Conservation (phyloP, 2,329 filamentous ascomycete species). For the Lecanosticta acicola region DNA sequence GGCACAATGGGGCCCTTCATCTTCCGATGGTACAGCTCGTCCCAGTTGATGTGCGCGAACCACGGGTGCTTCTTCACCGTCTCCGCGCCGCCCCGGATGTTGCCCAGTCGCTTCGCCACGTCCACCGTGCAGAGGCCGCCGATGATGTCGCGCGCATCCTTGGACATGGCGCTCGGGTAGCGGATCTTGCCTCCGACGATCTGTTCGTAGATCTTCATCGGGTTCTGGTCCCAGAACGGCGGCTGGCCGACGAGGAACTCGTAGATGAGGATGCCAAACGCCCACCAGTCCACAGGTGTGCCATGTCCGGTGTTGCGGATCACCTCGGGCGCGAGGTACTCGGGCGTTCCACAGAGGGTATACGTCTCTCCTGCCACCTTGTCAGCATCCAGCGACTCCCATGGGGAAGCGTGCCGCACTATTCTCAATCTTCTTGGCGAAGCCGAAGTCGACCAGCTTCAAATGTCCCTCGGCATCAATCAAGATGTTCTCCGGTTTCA, state of each 20-base stretch:
- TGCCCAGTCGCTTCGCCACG: conserved; percentile 88
- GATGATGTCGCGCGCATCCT: conserved; percentile 68
- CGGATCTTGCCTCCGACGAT: conserved; percentile 73
- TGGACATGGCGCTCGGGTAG: conserved; percentile 64
- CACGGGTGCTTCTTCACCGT: conserved; percentile 90
- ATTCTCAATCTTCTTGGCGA: conserved; percentile 70
- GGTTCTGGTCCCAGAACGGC: conserved; percentile 81
- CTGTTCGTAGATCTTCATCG: conserved; percentile 78
- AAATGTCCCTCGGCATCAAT: conserved; percentile 73
- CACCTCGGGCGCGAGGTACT: conserved; percentile 79
- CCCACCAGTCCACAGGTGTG: conserved; percentile 80
- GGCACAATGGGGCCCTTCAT: conserved; percentile 67
- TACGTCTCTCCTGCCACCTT: conserved; percentile 60
- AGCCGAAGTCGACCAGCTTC: conserved; percentile 79
- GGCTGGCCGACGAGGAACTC: conserved; percentile 81
- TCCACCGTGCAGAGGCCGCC: conserved; percentile 71
- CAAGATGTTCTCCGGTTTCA: conserved; percentile 78
- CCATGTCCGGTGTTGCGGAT: conserved; percentile 74
- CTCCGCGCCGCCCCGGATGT: conserved; percentile 80
- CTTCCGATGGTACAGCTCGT: conserved; percentile 60
- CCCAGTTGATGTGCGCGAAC: conserved; percentile 69
- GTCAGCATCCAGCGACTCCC: conserved; percentile 13
- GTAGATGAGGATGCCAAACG: conserved; percentile 75
- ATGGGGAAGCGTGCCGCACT: conserved; percentile 34
- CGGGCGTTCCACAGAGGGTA: conserved; percentile 75